A percentile compares a stretch with the other conserved stretches of the same genome.
Evolutionary conservation across 2,329 filamentous ascomycete species (phyloP).

Genomic region (Xylariales sp.): DNA sequence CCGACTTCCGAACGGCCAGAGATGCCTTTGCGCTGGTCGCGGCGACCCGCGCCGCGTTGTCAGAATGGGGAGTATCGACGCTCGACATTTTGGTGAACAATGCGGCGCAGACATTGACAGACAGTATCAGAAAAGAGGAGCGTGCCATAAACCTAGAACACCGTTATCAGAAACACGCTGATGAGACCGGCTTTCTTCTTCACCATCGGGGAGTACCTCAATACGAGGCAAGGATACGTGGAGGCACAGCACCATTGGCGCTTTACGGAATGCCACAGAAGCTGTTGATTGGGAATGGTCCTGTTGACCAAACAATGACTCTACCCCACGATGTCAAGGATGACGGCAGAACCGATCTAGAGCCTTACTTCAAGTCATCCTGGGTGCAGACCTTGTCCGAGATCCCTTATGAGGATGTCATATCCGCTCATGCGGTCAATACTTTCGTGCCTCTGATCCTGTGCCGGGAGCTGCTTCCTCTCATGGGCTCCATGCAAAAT

Average conservation of each 20-base stretch:
- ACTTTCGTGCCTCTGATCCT: slow-evolving; percentile 32
- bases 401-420: slow-evolving; percentile 33
- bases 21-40: slow-evolving; percentile 26
- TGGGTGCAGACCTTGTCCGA: slow-evolving; percentile 29
- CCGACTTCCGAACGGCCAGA: slow-evolving; percentile 25
- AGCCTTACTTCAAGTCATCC: too few relatives aligned
- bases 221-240: too few relatives aligned
- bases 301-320: too few relatives aligned
- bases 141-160: too few relatives aligned
- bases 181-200: too few relatives aligned
- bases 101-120: slow-evolving; percentile 32
- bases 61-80: slow-evolving; percentile 1
- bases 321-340: too few relatives aligned
- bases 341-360: too few relatives aligned
- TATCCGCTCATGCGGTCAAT: slow-evolving; percentile 31
- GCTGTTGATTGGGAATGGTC: too few relatives aligned
- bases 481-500: too few relatives aligned
- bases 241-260: too few relatives aligned
- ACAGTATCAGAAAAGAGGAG: slow-evolving; percentile 24
- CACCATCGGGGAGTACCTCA: too few relatives aligned
- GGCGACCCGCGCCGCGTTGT: slow-evolving; percentile 15
- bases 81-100: slow-evolving; percentile 33
- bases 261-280: too few relatives aligned
- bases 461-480: slow-evolving; percentile 28
- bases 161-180: slow-evolving; percentile 18